Conservation (phyloP, 495 filamentous ascomycete species). For the Trypethelium eluteriae region DNA sequence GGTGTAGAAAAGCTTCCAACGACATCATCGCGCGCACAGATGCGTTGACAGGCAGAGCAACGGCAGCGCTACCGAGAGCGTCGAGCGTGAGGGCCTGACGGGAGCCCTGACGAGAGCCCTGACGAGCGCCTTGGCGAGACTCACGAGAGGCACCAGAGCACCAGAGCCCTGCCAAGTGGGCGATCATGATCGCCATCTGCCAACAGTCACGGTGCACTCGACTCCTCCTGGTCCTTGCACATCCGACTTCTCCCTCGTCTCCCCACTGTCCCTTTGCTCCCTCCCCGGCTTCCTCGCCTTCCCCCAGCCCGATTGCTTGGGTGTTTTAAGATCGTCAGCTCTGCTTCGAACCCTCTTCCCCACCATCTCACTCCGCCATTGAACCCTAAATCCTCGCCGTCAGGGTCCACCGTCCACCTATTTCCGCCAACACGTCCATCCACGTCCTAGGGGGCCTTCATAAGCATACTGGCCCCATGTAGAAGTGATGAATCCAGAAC, state of each 20-base stretch:
- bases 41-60: neutral
- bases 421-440: neutral
- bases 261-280: neutral
- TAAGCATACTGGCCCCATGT: neutral
- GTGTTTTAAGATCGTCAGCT: neutral
- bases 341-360: neutral
- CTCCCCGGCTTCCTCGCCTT: neutral
- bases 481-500: neutral
- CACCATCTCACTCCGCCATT: neutral
- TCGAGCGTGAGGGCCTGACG: no score
- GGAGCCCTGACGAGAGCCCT: no score
- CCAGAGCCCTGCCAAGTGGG: neutral
- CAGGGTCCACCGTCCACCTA: neutral
- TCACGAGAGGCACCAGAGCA: neutral
- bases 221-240: neutral
- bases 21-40: neutral
- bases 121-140: no score
- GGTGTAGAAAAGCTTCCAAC: neutral
- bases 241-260: neutral
- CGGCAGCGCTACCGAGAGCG: neutral
- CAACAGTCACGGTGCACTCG: neutral
- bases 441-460: neutral
- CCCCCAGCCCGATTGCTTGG: neutral
- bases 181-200: conserved; percentile 9
- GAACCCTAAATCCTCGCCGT: neutral